Percentiles rank a stretch among this genome's conserved stretches.
Evolutionary conservation across 164 flowering plant genomes (phyloP).

Genomic region (Tetrastigma voinierianum): DNA sequence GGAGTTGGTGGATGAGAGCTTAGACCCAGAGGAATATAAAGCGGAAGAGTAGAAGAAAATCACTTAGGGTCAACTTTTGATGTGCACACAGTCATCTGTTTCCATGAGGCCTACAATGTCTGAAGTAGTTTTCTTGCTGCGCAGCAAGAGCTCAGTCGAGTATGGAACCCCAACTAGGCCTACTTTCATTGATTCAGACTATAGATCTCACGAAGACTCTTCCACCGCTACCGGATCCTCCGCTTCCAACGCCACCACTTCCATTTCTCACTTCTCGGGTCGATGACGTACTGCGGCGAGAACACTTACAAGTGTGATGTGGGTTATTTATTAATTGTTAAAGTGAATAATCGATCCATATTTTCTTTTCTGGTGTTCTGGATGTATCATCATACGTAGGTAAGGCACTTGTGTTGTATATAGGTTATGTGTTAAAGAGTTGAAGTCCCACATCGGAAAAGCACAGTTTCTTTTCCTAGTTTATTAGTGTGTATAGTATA

Average conservation of each 20-base stretch:
- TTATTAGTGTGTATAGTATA: too few species aligned
- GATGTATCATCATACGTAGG: too few species aligned
- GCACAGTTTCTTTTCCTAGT: too few species aligned
- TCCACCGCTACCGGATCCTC: conserved; percentile 23
- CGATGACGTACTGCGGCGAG: neutral
- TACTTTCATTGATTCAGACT: conserved; percentile 23
- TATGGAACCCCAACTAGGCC: conserved; percentile 21
- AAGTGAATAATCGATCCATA: too few species aligned
- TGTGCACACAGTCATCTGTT: conserved; percentile 40
- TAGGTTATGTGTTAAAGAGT: too few species aligned
- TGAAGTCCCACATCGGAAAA: too few species aligned
- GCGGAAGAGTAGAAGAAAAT: conserved; percentile 32
- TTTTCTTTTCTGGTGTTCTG: too few species aligned
- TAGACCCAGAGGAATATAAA: conserved; percentile 28
- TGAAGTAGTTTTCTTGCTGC: conserved; percentile 36
- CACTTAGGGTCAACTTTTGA: conserved; percentile 35
- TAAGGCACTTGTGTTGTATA: too few species aligned
- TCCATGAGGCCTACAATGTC: conserved; percentile 53
- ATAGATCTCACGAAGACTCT: conserved; percentile 11
- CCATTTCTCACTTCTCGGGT: conserved; percentile 9
- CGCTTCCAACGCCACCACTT: conserved; percentile 35
- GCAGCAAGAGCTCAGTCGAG: conserved; percentile 14
- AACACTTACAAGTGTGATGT: too few species aligned
- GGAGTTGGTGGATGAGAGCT: conserved; percentile 33
- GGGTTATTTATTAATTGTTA: too few species aligned